These are phyloP conservation scores for Knoxdaviesia capensis DNA, from an alignment of 2,329 filamentous ascomycete species.

Conservation along the genomic window DNA sequence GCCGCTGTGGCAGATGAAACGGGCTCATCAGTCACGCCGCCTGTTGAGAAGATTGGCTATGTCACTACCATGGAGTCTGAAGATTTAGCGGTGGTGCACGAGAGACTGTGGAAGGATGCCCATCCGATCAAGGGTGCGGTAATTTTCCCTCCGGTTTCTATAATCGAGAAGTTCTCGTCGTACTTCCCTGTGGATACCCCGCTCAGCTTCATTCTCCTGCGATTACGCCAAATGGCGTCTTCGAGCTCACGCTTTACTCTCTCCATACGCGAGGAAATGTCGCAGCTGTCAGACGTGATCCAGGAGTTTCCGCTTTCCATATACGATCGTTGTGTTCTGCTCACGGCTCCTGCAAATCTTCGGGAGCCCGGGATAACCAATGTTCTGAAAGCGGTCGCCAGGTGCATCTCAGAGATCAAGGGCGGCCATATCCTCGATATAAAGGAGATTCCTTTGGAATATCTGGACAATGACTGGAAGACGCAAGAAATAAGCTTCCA, in stretches of 20 bases:
- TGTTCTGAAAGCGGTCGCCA: conserved; percentile 44
- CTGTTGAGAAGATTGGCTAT: conserved; percentile 32
- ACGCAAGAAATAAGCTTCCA: conserved; percentile 16
- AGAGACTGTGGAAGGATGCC: conserved; percentile 42
- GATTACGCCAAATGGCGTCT: conserved; percentile 48
- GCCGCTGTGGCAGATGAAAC: conserved; percentile 11
- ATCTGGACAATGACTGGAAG: conserved; percentile 42
- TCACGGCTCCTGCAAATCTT: conserved; percentile 47
- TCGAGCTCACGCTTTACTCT: conserved; percentile 50
- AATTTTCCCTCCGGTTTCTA: conserved; percentile 48
- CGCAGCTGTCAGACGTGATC: conserved; percentile 53
- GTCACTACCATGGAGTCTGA: conserved; percentile 59
- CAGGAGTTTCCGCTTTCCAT: conserved; percentile 51
- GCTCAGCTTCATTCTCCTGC: conserved; percentile 63
- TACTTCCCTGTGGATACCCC: conserved; percentile 70
- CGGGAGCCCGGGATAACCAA: conserved; percentile 23
- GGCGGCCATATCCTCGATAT: conserved; percentile 55
- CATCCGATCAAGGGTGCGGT: conserved; percentile 50
- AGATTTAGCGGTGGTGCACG: conserved; percentile 43
- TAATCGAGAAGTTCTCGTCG: conserved; percentile 56
- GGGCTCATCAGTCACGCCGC: conserved; percentile 2
- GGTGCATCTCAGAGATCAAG: conserved; percentile 45
- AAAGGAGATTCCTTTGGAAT: conserved; percentile 46
- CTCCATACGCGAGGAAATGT: conserved; percentile 31
- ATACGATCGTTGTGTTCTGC: conserved; percentile 35